Base-by-base conservation (phyloP, 805 yeast species). In the Lachancea quebecensis region DNA sequence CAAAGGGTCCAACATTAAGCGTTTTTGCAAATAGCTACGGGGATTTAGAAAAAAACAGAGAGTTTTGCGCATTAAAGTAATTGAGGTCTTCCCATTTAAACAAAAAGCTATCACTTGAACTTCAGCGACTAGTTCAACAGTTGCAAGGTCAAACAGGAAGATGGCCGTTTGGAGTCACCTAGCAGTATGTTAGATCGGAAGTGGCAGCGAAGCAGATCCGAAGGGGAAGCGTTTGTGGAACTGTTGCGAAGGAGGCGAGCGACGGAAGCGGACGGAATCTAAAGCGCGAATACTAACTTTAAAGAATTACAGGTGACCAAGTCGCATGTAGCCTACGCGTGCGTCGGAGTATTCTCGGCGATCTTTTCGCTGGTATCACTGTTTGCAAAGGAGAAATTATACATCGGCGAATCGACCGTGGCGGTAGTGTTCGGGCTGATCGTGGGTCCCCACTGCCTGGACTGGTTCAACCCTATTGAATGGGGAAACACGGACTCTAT, bases 371-470 rank as follows among this genome's bases (percentile, higher is more conserved):
- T 89, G 12, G 76, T 85, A 2, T 90, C 96, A 0, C 72, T 87
- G 27, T 79, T 86, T 56, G 81, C 88, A 38, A 89, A 89, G 60
- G 96, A 89, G 62, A 76, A 78, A 54, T 73, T 88, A 10, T 89
- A 84, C 60, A 82, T 89, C 16, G 96, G 96, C 51, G 97, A 89
- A 65, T 95, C 96, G 5, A 82, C 93, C 0, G 86, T 87, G 2
- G 95, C 96, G 0, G 79, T 91, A 2, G 71, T 87, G 4, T 84
- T 85, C 35, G 97, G 97, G 1, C 69, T 88, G 10, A 85, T 89
- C 16, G 79, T 89, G 8, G 97, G 97, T 0, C 96, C 97, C 0
- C 87, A 85, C 56, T 83, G 87, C 57, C 66, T 88, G 30, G 67
- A 80, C 46, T 86, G 96, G 95, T 85, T 89, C 58, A 65, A 81